A percentile compares a stretch with the other conserved stretches of the same genome.
Evolutionary conservation across 2,329 filamentous ascomycete species (phyloP).

Genomic region (Microsporum audouinii): DNA sequence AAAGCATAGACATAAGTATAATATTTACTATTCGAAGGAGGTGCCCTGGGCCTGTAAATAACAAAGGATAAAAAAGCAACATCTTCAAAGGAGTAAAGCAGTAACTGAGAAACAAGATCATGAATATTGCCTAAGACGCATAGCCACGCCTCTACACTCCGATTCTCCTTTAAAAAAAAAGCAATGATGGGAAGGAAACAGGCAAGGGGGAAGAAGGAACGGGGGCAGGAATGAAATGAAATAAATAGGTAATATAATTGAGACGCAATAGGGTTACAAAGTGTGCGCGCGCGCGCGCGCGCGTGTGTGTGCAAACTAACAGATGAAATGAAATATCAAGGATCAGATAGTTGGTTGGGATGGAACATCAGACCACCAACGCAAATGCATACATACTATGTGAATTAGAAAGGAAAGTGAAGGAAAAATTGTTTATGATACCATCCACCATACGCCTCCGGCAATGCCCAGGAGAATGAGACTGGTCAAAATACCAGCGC

Average conservation of each 20-base stretch:
- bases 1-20: not conserved
- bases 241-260: not conserved
- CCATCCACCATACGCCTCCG: constrained; percentile 46
- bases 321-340: not conserved
- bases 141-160: constrained; percentile 13
- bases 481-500: constrained; percentile 55
- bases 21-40: not conserved
- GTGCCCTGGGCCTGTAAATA: not conserved
- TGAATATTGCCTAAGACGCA: constrained; percentile 12
- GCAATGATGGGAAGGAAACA: constrained; percentile 9
- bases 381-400: constrained; percentile 4
- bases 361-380: not conserved
- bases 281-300: not conserved
- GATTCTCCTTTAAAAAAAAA: constrained; percentile 2
- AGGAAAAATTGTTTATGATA: constrained; percentile 2
- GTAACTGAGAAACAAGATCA: constrained; percentile 1
- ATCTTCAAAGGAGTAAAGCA: not conserved
- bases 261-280: constrained; percentile 1
- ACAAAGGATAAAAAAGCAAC: not conserved
- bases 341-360: not conserved
- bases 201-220: not conserved
- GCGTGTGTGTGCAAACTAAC: not conserved
- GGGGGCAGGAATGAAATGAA: not conserved
- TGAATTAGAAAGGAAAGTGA: not conserved
- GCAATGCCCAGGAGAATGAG: constrained; percentile 45